phyloP scores from a whole-genome alignment of 495 filamentous ascomycete genomes.

The Acidiella bohemica region DNA sequence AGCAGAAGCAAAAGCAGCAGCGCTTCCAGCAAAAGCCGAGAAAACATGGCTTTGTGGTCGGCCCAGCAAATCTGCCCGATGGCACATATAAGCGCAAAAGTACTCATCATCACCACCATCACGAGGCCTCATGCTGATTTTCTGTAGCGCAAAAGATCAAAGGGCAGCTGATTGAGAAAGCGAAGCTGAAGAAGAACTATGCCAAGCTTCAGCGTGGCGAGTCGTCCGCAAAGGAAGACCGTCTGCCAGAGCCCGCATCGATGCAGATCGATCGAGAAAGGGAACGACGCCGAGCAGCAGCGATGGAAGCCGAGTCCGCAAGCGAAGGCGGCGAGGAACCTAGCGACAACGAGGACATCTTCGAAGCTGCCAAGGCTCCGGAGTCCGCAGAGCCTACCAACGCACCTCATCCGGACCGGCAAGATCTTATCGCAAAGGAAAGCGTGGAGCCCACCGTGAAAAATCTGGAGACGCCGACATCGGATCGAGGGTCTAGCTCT shows the following conservation, averaged over 20 bases:
- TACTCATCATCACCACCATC: conserved; percentile 25
- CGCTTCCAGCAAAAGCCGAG: conserved; percentile 39
- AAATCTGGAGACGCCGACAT: too few species aligned
- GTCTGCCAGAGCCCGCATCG: conserved; percentile 18
- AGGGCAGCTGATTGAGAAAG: conserved; percentile 74
- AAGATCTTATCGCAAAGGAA: conserved; percentile 9
- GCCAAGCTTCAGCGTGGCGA: conserved; percentile 62
- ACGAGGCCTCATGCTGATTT: not conserved
- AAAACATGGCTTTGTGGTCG: conserved; percentile 70
- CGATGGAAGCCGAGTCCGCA: too few species aligned
- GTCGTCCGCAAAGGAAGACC: conserved; percentile 18
- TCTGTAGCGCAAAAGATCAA: conserved; percentile 79
- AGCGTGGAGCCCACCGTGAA: conserved; percentile 17
- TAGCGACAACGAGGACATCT: not conserved
- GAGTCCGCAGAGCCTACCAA: conserved; percentile 1
- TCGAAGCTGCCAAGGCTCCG: not conserved
- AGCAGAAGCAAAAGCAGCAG: conserved; percentile 41
- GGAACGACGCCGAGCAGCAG: too few species aligned
- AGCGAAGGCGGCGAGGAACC: conserved; percentile 3
- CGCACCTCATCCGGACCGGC: conserved; percentile 15
- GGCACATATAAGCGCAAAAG: conserved; percentile 84
- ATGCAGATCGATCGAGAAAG: conserved; percentile 6
- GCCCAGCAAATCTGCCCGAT: conserved; percentile 86
- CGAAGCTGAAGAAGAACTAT: conserved; percentile 87
- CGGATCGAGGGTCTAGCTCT: too few species aligned